Conservation (phyloP, 2,329 filamentous ascomycete genomes). For the Aspergillus floridensis region DNA sequence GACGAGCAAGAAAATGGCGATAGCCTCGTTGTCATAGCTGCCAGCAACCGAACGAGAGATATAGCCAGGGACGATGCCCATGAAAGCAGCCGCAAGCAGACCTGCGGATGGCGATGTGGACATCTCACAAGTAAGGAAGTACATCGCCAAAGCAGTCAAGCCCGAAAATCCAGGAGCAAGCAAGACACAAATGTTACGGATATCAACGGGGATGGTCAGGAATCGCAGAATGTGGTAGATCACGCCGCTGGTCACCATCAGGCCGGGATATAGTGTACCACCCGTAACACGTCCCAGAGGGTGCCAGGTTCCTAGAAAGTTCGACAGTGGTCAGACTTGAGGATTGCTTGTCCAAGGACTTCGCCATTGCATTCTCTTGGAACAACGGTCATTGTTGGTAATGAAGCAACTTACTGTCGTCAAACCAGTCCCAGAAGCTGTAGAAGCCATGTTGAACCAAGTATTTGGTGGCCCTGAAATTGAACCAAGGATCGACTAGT, state of each 20-base stretch:
- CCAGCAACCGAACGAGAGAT: constrained; percentile 97
- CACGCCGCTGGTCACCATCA: constrained; percentile 97
- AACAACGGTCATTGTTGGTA: neutral
- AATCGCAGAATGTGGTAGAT: constrained; percentile 93
- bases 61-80: constrained; percentile 96
- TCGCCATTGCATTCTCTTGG: neutral
- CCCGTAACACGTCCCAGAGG: constrained; percentile 96
- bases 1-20: constrained; percentile 96
- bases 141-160: constrained; percentile 86
- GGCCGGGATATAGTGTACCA: constrained; percentile 94
- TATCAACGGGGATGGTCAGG: constrained; percentile 89
- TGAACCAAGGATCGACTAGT: constrained; percentile 98
- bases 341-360: neutral
- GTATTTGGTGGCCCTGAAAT: constrained; percentile 98
- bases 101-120: constrained; percentile 91
- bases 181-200: constrained; percentile 97
- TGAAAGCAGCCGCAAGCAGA: constrained; percentile 89
- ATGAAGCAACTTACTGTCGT: constrained; percentile 68
- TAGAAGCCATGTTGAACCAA: constrained; percentile 96
- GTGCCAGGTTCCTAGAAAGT: constrained; percentile 76
- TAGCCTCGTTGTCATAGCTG: constrained; percentile 99
- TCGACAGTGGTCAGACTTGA: neutral
- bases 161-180: constrained; percentile 94
- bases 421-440: constrained; percentile 99
- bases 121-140: constrained; percentile 97